A percentile compares a stretch with the other conserved stretches of the same genome.
phyloP scores from a whole-genome alignment of 352 stramenopile species.

The Elongisporangium anandrum region DNA sequence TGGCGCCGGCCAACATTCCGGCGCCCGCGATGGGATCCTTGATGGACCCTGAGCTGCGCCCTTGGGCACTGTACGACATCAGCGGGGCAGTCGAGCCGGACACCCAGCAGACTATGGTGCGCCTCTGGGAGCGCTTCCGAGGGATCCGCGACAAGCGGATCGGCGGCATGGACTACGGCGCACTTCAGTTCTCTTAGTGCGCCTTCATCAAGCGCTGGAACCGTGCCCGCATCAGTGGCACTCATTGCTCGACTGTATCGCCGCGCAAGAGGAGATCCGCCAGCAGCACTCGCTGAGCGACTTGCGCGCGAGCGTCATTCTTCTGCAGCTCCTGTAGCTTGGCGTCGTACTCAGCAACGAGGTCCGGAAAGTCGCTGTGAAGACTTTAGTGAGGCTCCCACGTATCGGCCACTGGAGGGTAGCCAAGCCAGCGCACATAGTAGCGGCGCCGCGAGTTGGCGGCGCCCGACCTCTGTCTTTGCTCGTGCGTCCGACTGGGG shows the following conservation, averaged over 20 bases:
- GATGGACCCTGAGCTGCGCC: neutral
- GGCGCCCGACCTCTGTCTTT: too few species aligned
- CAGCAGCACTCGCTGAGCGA: too few species aligned
- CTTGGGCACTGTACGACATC: constrained; percentile 2
- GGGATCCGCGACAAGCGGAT: neutral
- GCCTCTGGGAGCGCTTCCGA: neutral
- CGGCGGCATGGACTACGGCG: neutral
- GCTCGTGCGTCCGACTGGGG: too few species aligned
- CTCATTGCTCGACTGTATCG: neutral
- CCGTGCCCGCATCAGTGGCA: neutral
- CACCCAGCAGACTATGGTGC: neutral
- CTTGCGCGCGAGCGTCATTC: too few species aligned
- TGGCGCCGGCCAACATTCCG: too few species aligned
- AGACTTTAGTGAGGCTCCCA: neutral
- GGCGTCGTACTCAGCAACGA: too few species aligned
- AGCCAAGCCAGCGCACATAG: too few species aligned
- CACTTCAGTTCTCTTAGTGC: neutral
- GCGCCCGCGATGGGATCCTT: neutral
- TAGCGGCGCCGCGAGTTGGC: too few species aligned
- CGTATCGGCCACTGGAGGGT: too few species aligned
- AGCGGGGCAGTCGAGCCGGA: neutral
- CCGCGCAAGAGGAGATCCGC: too few species aligned
- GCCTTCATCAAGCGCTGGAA: constrained; percentile 5
- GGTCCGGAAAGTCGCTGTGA: constrained; percentile 2
- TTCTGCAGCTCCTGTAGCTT: too few species aligned